Evolutionary conservation across 2,329 filamentous ascomycete species (phyloP), one percentile per base, ranked within the genome.

Genomic region (Westerdykella aurantiaca): DNA sequence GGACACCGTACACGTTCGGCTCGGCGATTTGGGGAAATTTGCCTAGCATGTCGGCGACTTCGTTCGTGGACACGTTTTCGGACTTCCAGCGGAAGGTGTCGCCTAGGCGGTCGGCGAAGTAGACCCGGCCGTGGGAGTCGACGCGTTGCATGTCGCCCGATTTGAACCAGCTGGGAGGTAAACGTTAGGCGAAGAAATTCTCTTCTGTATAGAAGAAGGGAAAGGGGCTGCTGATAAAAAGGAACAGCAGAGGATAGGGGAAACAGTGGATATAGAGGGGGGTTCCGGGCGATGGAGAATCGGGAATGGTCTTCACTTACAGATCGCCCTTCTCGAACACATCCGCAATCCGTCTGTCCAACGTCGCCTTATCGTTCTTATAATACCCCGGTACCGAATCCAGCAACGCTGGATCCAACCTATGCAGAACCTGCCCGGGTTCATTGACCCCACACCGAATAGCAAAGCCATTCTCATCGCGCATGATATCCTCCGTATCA

Each of bases 11-110:
- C 6, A 70, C 70, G 38, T 69, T 72, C 9, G 67, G 60, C 49
- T 72, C 71, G 16, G 66, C 67, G 5, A 73, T 55, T 37, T 70
- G 64, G 1, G 64, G 57, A 41, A 63, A 69, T n/a, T 53, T 52
- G 23, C 69, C 68, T 1, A 73, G 39, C 31, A 68, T 61, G 41
- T 72, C 69, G 35, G 63, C 56, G 9, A 75, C 70, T 53, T 74
- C 71, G 38, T 66, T 69, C 5, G 71, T 72, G 1, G 70, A 71
- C 4, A 74, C 69, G 50, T 74, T 73, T 51, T 74, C 70, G 3
- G 68, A 68, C 46, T 66, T 70, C 66, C 66, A 69, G 39, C 66
- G 62, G 49, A 67, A 69, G 3, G 66, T 69, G 39, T 68, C 66
- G 39, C 66, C 66, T 6, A 68, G 51, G 34, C 66, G 60, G 41